A percentile compares a stretch with the other conserved stretches of the same genome.
Evolutionary conservation across 1,139 yeast genomes (phyloP).

Genomic region (Scheffersomyces stambukii): DNA sequence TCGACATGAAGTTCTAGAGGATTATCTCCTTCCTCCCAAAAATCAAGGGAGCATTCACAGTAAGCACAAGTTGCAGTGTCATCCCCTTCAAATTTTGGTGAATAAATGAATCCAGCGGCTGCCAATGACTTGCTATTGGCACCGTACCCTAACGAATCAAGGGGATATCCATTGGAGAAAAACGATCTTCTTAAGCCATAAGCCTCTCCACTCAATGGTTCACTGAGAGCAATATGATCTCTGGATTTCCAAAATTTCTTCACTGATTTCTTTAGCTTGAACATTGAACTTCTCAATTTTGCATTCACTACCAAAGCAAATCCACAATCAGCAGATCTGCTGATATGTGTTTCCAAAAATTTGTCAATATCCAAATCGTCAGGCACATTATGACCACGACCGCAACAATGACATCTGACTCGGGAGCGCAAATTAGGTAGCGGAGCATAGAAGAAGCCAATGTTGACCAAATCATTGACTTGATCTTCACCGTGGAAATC

Average conservation of each 20-base stretch:
- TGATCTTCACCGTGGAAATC: slow-evolving; percentile 12
- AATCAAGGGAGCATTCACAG: slow-evolving; percentile 64
- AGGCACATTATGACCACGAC: slow-evolving; percentile 33
- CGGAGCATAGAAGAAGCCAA: slow-evolving; percentile 76
- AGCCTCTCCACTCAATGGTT: slow-evolving; percentile 27
- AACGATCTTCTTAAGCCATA: slow-evolving; percentile 45
- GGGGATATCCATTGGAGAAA: slow-evolving; percentile 57
- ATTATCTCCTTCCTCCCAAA: slow-evolving; percentile 69
- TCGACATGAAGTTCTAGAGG: slow-evolving; percentile 56
- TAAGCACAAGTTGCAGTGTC: slow-evolving; percentile 71
- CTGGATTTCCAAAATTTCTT: slow-evolving; percentile 6
- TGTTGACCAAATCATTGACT: slow-evolving; percentile 35
- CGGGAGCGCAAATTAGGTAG: too few species aligned
- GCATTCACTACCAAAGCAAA: slow-evolving; percentile 11
- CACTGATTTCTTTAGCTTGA: slow-evolving; percentile 6
- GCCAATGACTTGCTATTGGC: slow-evolving; percentile 43
- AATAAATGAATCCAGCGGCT: slow-evolving; percentile 52
- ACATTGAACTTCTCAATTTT: slow-evolving; percentile 12
- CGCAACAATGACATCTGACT: slow-evolving; percentile 61
- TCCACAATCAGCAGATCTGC: too few species aligned
- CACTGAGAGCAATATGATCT: slow-evolving; percentile 19
- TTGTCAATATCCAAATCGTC: slow-evolving; percentile 25
- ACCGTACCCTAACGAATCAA: slow-evolving; percentile 30
- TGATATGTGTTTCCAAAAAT: too few species aligned
- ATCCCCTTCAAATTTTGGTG: slow-evolving; percentile 42